phyloP scores from a whole-genome alignment of 164 flowering plant genomes.

The Macadamia integrifolia region DNA sequence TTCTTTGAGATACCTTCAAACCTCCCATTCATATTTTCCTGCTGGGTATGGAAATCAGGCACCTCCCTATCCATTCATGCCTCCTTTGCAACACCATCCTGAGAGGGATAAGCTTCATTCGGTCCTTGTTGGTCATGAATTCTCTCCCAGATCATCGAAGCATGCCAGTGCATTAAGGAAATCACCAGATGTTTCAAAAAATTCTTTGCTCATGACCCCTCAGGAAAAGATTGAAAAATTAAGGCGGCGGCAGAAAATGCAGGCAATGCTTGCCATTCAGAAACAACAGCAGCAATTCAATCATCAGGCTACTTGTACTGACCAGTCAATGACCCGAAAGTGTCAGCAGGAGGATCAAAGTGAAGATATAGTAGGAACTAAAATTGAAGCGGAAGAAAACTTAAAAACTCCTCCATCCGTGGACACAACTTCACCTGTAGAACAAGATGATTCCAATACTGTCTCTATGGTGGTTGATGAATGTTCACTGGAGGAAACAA shows the following conservation, averaged over 20 bases:
- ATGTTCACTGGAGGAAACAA: constrained; percentile 41
- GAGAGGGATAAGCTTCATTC: constrained; percentile 29
- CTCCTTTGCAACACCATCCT: constrained; percentile 25
- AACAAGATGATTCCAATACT: constrained; percentile 47
- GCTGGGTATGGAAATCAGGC: constrained; percentile 28
- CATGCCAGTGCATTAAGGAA: constrained; percentile 19
- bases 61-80: constrained; percentile 31
- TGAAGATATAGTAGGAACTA: constrained; percentile 25
- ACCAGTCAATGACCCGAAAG: constrained; percentile 24
- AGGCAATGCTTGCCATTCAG: constrained; percentile 85
- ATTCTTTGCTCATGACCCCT: constrained; percentile 65
- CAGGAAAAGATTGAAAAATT: constrained; percentile 85
- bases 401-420: constrained; percentile 22
- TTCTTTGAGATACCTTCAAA: constrained; percentile 28
- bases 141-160: constrained; percentile 23
- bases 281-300: constrained; percentile 65
- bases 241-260: constrained; percentile 80
- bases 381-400: constrained; percentile 35
- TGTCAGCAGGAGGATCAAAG: constrained; percentile 25
- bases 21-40: constrained; percentile 29
- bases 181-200: constrained; percentile 21
- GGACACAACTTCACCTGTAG: constrained; percentile 38
- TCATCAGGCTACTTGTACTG: constrained; percentile 27
- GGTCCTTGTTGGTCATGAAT: constrained; percentile 26
- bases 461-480: constrained; percentile 31